Conservation (phyloP, 2,329 filamentous ascomycete species). For the Aspergillus felis region DNA sequence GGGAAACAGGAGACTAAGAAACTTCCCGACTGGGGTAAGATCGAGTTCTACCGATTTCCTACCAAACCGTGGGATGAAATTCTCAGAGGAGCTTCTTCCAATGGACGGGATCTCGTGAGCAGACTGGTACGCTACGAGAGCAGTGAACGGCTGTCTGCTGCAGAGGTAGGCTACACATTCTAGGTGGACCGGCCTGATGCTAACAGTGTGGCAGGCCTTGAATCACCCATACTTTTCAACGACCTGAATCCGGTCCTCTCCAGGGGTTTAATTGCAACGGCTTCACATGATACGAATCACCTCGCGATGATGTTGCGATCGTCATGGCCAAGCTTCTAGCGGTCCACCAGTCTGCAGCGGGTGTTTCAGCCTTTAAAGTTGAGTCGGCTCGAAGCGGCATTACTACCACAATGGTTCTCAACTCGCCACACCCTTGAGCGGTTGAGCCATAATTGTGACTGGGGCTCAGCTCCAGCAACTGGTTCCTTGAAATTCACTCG, state of each 20-base stretch:
- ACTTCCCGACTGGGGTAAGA: slow-evolving; percentile 84
- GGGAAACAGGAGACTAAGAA: slow-evolving; percentile 32
- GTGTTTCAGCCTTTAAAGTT: background rate
- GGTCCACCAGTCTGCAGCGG: background rate
- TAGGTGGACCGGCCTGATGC: background rate
- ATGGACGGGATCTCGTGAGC: slow-evolving; percentile 63
- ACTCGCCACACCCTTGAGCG: background rate
- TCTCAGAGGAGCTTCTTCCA: slow-evolving; percentile 56
- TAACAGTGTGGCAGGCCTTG: slow-evolving; percentile 27
- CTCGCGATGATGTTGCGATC: background rate
- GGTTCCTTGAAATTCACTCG: background rate
- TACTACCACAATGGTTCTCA: background rate
- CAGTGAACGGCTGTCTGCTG: slow-evolving; percentile 62
- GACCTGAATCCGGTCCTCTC: background rate
- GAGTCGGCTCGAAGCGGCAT: background rate
- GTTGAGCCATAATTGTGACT: background rate
- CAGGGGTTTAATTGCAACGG: background rate
- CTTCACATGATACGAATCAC: background rate
- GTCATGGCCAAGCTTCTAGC: background rate
- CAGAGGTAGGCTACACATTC: slow-evolving; percentile 46
- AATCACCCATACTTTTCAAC: slow-evolving; percentile 35
- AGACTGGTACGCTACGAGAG: slow-evolving; percentile 71
- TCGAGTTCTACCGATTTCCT: slow-evolving; percentile 73
- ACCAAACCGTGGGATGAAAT: slow-evolving; percentile 65
- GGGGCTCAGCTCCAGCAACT: background rate